Percentiles rank a stretch among this genome's conserved stretches.
These are phyloP conservation scores for Ogataea paradorogensis DNA, from an alignment of 805 yeast genomes.

Conservation along the genomic window DNA sequence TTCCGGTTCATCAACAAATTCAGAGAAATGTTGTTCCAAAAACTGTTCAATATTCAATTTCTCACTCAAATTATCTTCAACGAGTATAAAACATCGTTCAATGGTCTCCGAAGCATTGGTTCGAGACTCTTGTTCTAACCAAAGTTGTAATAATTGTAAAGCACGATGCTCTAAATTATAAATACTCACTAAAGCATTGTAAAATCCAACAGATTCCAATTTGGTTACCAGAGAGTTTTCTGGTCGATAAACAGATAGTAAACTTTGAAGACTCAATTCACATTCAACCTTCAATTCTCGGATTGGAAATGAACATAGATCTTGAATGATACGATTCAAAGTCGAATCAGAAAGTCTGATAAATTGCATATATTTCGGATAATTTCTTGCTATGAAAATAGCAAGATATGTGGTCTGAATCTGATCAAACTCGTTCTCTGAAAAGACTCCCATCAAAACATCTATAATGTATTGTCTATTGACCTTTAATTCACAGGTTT, in stretches of 20 bases:
- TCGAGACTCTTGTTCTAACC: conserved; percentile 37
- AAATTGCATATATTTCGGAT: conserved; percentile 83
- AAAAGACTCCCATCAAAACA: conserved; percentile 59
- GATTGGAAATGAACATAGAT: conserved; percentile 44
- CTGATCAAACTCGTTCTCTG: conserved; percentile 35
- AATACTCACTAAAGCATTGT: conserved; percentile 54
- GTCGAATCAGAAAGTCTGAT: conserved; percentile 64
- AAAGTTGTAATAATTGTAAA: conserved; percentile 51
- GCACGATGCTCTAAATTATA: conserved; percentile 53
- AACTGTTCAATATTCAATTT: conserved; percentile 25
- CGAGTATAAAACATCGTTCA: conserved; percentile 22
- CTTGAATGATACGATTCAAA: conserved; percentile 45
- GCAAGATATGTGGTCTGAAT: conserved; percentile 42
- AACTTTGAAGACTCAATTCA: conserved; percentile 71
- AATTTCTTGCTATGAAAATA: conserved; percentile 74
- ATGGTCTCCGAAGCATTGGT: conserved; percentile 19
- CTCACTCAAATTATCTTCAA: conserved; percentile 15
- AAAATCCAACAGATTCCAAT: conserved; percentile 54
- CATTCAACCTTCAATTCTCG: conserved; percentile 49
- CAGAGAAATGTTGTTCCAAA: conserved; percentile 30
- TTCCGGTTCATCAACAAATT: conserved; percentile 32
- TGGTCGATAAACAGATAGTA: conserved; percentile 67
- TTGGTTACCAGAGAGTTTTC: conserved; percentile 45
- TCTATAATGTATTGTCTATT: conserved; percentile 79
- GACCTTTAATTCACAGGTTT: conserved; percentile 35